Evolutionary conservation across 768 basidiomycete genomes (phyloP).

Genomic region (Suillus subaureus): DNA sequence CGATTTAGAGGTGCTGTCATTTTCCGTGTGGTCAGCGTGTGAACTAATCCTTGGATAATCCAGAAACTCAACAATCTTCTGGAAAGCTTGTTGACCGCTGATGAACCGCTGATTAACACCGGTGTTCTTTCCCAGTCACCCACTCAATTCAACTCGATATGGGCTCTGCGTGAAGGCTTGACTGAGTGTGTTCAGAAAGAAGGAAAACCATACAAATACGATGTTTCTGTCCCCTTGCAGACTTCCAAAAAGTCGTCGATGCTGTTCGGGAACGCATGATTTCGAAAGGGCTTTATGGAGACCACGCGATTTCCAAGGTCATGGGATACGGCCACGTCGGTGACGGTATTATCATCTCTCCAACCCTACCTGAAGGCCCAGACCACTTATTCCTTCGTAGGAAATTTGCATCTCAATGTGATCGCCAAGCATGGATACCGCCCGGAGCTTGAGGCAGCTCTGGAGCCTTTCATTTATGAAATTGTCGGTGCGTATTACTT

Average conservation of each 20-base stretch:
- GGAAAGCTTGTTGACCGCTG: slow-evolving; percentile 73
- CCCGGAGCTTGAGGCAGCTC: slow-evolving; percentile 78
- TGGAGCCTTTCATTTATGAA: slow-evolving; percentile 97
- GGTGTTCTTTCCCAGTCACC: slow-evolving; percentile 92
- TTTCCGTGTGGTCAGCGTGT: slow-evolving; percentile 6
- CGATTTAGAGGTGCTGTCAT: slow-evolving; percentile 76
- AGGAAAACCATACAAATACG: slow-evolving; percentile 97
- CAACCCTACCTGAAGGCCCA: slow-evolving; percentile 9
- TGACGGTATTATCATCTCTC: slow-evolving; percentile 65
- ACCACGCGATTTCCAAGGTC: slow-evolving; percentile 78
- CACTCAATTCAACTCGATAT: slow-evolving; percentile 85
- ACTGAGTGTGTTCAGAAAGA: slow-evolving; percentile 92
- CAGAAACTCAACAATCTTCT: slow-evolving; percentile 87
- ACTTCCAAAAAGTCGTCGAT: slow-evolving; percentile 89
- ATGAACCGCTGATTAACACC: slow-evolving; percentile 78
- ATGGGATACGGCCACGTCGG: slow-evolving; percentile 97
- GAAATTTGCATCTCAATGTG: slow-evolving; percentile 93
- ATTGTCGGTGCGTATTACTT: slow-evolving; percentile 63
- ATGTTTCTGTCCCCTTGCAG: slow-evolving; percentile 82
- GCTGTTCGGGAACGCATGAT: slow-evolving; percentile 70
- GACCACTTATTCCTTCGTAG: slow-evolving; percentile 38
- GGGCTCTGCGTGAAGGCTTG: slow-evolving; percentile 90
- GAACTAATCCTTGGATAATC: slow-evolving; percentile 1
- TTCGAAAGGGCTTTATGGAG: slow-evolving; percentile 68
- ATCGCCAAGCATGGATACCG: slow-evolving; percentile 76